Evolutionary conservation across 805 yeast species (phyloP), one percentile per base, ranked within the genome.

Genomic region (Zygosaccharomyces gambellarensis): DNA sequence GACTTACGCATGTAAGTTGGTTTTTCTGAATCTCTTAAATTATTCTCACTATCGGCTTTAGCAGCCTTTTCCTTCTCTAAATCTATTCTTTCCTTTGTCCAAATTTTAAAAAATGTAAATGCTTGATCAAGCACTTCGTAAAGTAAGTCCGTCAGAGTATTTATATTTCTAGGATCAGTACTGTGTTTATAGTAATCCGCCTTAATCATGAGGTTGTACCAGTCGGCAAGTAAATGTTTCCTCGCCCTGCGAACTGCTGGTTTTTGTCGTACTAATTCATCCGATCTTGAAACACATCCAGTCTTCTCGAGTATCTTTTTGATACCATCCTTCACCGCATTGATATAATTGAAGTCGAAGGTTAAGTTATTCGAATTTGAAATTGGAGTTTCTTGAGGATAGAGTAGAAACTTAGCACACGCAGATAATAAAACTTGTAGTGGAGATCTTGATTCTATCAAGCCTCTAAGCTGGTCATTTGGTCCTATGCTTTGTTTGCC

Each of bases 191-290:
- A 85, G 36, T 84, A 86, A 54, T 83, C 85, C 1, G 92, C 90
- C 59, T 83, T 85, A 34, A 81, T 75, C 82, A 85, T 83, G 36
- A 87, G 70, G 46, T 81, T 82, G 54, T 86, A 85, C 95, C 95
- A 87, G 61, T 85, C 90, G 2, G 90, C 84, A 29, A 87, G 73
- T 48, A 87, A 67, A 34, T 81, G 74, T 64, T 87, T 87, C 55
- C 95, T 75, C 46, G 81, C 73, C 54, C 77, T 80, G 48, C 87
- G 71, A 12, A 87, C 79, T 3, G 77, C 63, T 1, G 87, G 83
- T 45, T 79, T 75, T 52, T 76, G 75, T 53, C 81, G 79, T 4
- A 87, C 90, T 41, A 85, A 74, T 28, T 81, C 82, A 55, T 83
- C 83, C 1, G 89, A 79, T 55, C 94, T 71, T 1, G 94, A 85